Base-by-base conservation (phyloP, 2,329 filamentous ascomycete species). In the Fusarium drepaniforme region DNA sequence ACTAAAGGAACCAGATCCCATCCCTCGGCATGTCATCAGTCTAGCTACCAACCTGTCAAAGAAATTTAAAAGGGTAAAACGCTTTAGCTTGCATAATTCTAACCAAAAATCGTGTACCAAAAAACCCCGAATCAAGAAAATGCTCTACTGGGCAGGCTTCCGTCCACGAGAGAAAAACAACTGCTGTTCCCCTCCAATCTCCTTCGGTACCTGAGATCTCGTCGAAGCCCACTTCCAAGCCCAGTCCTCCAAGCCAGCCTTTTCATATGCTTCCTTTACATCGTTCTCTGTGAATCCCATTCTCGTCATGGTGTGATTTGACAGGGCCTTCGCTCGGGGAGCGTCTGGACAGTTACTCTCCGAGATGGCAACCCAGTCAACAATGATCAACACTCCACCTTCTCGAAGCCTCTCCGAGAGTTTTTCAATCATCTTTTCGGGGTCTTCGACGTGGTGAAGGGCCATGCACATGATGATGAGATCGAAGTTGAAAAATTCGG, bases 361-460 rank as follows among this genome's bases (percentile, higher is more conserved):
- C 0, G 67, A 60, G 1, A 56, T 46, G 1, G 64, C 56, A 15
- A 80, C 74, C 79, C 81, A 82, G 66, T 84, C 83, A 3, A 84
- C 65, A 5, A 84, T 77, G 33, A 84, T 70, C 12, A 84, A 56
- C 0, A 80, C 71, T 6, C 83, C 83, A 1, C 80, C 82, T 1
- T 76, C 74, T 12, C 67, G 67, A 4, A 84, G 70, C 5, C 81
- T 68, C 23, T 78, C 75, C 1, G 79, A 71, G 3, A 84, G 79
- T 8, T 74, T 76, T 0, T 51, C 21, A 3, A 84, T 64, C 77
- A 83, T 81, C 2, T 49, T 60, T 0, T 74, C 69, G 0, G 77
- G 73, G 37, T 84, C 76, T 5, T 79, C 72, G 11, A 84, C 77
- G 46, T 84, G 83, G 46, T 84, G 83, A 1, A 84, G 80, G 0